Evolutionary conservation across 305 asterid species (phyloP).

Genomic region (Fraxinus angustifolia): DNA sequence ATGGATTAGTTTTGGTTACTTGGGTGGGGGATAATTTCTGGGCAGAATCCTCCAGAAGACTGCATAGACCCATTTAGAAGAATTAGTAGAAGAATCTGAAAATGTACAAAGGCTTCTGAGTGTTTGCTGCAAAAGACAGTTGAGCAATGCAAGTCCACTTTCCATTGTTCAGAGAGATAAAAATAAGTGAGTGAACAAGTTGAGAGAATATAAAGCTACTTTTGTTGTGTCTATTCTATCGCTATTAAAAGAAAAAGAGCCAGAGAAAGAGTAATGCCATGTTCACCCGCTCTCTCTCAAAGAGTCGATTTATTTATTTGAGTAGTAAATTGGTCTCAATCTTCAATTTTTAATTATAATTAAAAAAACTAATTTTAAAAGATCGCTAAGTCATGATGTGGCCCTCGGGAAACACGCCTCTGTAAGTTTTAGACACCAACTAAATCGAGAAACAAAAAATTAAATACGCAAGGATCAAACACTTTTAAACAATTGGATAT

Average conservation of each 20-base stretch:
- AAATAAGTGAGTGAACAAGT: slow-evolving; percentile 1
- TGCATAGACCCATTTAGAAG: slow-evolving; percentile 72
- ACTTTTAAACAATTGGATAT: too few relatives aligned
- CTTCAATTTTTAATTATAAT: too few relatives aligned
- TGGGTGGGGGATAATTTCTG: slow-evolving; percentile 82
- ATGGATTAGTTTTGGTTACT: slow-evolving; percentile 38
- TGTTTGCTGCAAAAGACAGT: slow-evolving; percentile 75
- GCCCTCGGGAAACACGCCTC: background rate
- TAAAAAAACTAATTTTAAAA: too few relatives aligned
- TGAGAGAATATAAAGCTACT: slow-evolving; percentile 19
- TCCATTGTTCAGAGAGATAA: slow-evolving; percentile 48
- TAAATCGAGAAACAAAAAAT: too few relatives aligned
- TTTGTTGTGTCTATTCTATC: slow-evolving; percentile 22
- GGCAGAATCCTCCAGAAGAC: slow-evolving; percentile 86
- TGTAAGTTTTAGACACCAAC: too few relatives aligned
- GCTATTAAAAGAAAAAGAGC: slow-evolving; percentile 35
- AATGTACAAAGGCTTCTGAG: slow-evolving; percentile 64
- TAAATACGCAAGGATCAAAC: too few relatives aligned
- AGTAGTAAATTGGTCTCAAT: background rate
- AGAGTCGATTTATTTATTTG: background rate
- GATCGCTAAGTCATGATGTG: background rate
- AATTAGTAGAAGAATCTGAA: slow-evolving; percentile 40
- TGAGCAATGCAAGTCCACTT: slow-evolving; percentile 65
- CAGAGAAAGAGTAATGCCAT: background rate
- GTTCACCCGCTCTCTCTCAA: background rate